Percentiles rank a stretch among this genome's conserved stretches.
Conservation (phyloP, 805 yeast genomes). For the Ogataea ramenticola region DNA sequence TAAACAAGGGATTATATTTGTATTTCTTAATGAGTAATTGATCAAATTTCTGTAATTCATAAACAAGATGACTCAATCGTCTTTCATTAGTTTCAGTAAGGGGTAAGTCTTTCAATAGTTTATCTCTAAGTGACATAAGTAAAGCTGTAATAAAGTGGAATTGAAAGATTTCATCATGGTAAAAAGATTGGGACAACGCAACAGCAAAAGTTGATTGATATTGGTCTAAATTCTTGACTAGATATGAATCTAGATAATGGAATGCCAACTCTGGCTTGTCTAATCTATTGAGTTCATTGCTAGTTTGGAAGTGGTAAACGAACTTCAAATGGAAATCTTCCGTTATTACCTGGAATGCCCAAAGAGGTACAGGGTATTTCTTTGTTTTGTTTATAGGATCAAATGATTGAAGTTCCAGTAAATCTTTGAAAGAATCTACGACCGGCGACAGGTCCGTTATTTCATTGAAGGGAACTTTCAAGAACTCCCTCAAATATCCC, state of each 20-base stretch:
- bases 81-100: conserved; percentile 29
- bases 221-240: conserved; percentile 22
- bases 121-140: conserved; percentile 38
- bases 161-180: conserved; percentile 14
- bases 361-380: conserved; percentile 33
- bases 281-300: conserved; percentile 48
- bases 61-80: conserved; percentile 49
- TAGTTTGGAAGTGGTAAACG: conserved; percentile 51
- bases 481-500: neutral
- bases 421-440: neutral
- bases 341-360: conserved; percentile 44
- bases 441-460: neutral
- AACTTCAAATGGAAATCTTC: conserved; percentile 43
- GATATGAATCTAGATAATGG: conserved; percentile 37
- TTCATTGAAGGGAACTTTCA: neutral
- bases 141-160: conserved; percentile 38
- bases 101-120: conserved; percentile 27
- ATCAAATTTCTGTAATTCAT: conserved; percentile 54
- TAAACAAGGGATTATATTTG: conserved; percentile 35
- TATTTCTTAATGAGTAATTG: conserved; percentile 32
- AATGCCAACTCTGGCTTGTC: conserved; percentile 73
- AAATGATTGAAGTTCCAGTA: conserved; percentile 25
- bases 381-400: conserved; percentile 25
- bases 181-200: conserved; percentile 16
- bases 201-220: conserved; percentile 24